Evolutionary conservation across 2,329 filamentous ascomycete species (phyloP), one percentile per base, ranked within the genome.

Genomic region (Fusarium equiseti): DNA sequence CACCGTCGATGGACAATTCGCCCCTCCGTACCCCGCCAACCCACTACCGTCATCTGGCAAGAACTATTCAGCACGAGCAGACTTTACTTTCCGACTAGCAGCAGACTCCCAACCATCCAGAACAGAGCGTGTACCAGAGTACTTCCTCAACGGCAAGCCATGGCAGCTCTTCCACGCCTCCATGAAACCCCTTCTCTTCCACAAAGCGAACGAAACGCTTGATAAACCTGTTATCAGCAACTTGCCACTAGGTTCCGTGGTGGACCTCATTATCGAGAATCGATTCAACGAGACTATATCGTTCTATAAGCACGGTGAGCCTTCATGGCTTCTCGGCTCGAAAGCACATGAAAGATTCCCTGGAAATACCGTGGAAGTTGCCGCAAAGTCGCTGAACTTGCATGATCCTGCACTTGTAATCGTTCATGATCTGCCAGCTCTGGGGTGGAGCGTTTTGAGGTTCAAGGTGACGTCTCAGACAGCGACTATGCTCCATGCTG

Each of bases 131-230:
- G 29, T 50, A 8, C 53, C 59, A 16, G 44, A 59, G 35, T 59
- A 59, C 15, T 50, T 44, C 8, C 59, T 62, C 20, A 59, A 62
- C 13, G 53, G 40, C 38, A 59, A 45, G 22, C 59, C 44, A 16
- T 62, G 59, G 53, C 53, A 62, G 45, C 54, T 62, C n/a, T 62
- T 45, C 11, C 59, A 62, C 10, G 45, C 53, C 6, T 59, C 59
- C 15, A 62, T 62, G 59, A 15, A 48, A 20, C 59, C 59, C 15
- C 44, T 62, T 26, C 59, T 62, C 16, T 63, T 63, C 12, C 59
- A 50, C 22, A 9, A 8, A 6, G 24, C 32, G 12, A 59, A 46
- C 1, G 42, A 59, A 26, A 32, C 7, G 2, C 10, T 59, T 11
- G 54, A 46, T 7, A 42, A 59, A 10, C 54, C 54, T 16, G 40